Percentiles rank a stretch among this genome's conserved stretches.
phyloP scores from a whole-genome alignment of 2,329 filamentous ascomycete genomes.

The Harringtonia lauricola region DNA sequence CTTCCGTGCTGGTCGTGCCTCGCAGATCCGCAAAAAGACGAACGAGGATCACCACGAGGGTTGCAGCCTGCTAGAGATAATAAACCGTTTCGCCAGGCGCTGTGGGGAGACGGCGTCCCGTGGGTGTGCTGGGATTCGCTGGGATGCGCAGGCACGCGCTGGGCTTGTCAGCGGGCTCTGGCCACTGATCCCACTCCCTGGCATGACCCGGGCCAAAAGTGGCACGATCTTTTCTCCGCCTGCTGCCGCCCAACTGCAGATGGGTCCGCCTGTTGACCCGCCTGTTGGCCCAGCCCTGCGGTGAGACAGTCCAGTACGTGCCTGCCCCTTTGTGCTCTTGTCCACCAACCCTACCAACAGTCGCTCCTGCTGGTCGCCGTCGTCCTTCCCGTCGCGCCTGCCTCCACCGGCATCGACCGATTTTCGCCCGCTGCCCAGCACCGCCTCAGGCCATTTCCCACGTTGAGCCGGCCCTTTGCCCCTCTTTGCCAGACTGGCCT shows the following conservation, averaged over 20 bases:
- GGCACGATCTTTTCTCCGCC: conserved; percentile 11
- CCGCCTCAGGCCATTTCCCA: conserved; percentile 20
- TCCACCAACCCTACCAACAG: too few relatives aligned
- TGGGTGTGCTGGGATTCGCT: too few relatives aligned
- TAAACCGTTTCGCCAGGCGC: too few relatives aligned
- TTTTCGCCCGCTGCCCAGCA: conserved; percentile 14
- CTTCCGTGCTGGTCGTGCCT: too few relatives aligned
- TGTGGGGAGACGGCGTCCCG: too few relatives aligned
- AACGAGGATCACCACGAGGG: too few relatives aligned
- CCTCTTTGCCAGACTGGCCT: conserved; percentile 3
- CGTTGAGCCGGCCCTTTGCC: conserved; percentile 12
- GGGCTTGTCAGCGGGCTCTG: conserved; percentile 4
- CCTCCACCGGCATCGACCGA: conserved; percentile 20
- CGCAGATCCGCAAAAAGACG: too few relatives aligned
- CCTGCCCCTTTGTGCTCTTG: too few relatives aligned
- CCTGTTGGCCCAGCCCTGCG: not conserved
- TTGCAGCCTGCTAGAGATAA: too few relatives aligned
- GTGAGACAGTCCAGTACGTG: not conserved
- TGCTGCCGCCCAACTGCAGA: conserved; percentile 3
- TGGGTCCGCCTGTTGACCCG: too few relatives aligned
- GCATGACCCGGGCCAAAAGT: conserved; percentile 12
- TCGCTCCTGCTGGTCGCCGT: not conserved
- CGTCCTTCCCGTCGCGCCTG: not conserved
- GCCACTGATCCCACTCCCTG: conserved; percentile 8
- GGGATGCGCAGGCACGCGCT: not conserved